Conservation (phyloP, 257 asterid species). For the Marsdenia floribunda region DNA sequence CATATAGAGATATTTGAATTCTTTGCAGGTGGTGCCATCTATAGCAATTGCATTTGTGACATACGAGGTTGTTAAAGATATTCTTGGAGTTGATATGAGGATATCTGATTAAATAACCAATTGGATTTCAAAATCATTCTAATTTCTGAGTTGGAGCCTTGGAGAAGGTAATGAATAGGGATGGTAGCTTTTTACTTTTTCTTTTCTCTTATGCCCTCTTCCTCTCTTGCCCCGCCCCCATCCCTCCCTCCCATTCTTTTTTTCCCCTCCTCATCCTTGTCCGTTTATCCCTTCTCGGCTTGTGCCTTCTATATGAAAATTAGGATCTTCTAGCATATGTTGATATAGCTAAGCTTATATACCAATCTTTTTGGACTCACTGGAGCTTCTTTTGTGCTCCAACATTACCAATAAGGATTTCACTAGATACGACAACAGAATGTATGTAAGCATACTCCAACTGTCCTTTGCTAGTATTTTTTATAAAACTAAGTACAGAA, state of each 20-base stretch:
- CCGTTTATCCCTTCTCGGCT: background rate
- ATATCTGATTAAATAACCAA: conserved; percentile 53
- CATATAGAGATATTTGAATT: background rate
- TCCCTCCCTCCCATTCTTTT: too few relatives aligned
- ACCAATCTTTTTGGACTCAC: background rate
- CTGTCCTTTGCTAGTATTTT: background rate
- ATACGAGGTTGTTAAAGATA: conserved; percentile 68
- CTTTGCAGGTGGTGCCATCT: conserved; percentile 74
- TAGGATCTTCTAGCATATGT: conserved; percentile 5
- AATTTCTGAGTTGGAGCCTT: background rate
- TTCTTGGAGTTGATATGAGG: conserved; percentile 69
- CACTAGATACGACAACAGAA: conserved; percentile 9
- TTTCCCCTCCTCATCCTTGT: background rate
- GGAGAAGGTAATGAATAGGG: background rate
- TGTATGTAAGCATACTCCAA: background rate
- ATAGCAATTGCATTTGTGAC: conserved; percentile 91
- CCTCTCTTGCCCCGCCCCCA: too few relatives aligned
- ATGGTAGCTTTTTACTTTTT: background rate
- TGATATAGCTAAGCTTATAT: conserved; percentile 8
- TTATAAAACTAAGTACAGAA: conserved; percentile 7
- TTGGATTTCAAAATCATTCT: background rate
- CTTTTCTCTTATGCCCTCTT: background rate
- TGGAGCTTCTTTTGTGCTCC: conserved; percentile 14
- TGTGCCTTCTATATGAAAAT: background rate
- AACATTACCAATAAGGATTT: conserved; percentile 13